These are phyloP conservation scores for Crotalaria pallida DNA, from an alignment of 306 rosid species.

Conservation along the genomic window DNA sequence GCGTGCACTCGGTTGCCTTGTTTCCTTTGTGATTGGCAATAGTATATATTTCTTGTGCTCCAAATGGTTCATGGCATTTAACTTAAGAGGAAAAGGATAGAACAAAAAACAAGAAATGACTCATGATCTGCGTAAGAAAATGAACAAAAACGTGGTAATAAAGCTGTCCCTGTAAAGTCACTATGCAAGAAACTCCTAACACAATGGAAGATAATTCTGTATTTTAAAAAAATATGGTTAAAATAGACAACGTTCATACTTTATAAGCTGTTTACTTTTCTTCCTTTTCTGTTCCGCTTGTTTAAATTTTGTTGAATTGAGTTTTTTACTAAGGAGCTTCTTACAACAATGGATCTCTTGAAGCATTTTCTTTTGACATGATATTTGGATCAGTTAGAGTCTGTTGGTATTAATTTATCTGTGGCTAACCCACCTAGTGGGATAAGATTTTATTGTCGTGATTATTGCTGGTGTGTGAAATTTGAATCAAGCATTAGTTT, in stretches of 20 bases:
- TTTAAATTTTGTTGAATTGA: background rate
- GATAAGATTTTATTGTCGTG: background rate
- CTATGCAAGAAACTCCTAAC: background rate
- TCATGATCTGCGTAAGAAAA: background rate
- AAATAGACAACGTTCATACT: background rate
- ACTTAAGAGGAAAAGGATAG: background rate
- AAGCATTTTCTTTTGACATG: background rate
- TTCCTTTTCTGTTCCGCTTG: background rate
- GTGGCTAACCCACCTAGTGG: background rate
- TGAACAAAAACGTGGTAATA: background rate
- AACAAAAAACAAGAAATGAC: background rate
- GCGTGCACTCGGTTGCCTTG: background rate
- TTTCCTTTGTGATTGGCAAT: background rate
- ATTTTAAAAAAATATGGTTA: background rate
- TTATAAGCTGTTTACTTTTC: background rate
- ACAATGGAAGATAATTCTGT: background rate
- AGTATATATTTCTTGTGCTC: background rate
- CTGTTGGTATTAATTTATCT: background rate
- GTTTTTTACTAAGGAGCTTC: background rate
- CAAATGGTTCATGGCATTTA: background rate
- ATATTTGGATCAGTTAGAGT: background rate
- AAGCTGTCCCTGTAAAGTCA: background rate
- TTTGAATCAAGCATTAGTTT: background rate
- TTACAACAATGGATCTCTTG: background rate
- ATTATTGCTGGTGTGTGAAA: background rate